phyloP scores from a whole-genome alignment of 192 early-diverging fungal species.

The Linnemannia elongata region DNA sequence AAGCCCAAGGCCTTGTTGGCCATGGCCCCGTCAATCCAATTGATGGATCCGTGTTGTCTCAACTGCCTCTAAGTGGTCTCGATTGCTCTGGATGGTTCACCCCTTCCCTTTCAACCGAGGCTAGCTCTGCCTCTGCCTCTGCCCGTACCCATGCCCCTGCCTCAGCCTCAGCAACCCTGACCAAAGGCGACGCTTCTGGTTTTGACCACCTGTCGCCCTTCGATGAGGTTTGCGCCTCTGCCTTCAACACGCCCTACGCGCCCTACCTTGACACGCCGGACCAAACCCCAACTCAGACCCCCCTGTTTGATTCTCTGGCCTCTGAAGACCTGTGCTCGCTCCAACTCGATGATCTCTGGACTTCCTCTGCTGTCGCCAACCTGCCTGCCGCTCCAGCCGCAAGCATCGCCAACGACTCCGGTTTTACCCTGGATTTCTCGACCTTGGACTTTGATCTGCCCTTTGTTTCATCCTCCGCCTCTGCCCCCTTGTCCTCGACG shows the following conservation, averaged over 20 bases:
- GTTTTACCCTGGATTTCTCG: not conserved
- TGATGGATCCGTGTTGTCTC: constrained; percentile 28
- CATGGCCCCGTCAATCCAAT: constrained; percentile 8
- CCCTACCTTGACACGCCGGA: constrained; percentile 57
- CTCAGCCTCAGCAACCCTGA: constrained; percentile 11
- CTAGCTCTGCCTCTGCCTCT: constrained; percentile 34
- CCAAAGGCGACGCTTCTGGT: constrained; percentile 39
- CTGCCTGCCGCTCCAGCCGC: not conserved
- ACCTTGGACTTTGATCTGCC: constrained; percentile 24
- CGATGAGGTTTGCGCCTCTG: constrained; percentile 53
- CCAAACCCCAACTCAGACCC: constrained; percentile 54
- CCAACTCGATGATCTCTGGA: constrained; percentile 41
- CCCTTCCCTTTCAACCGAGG: constrained; percentile 20
- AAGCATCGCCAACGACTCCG: not conserved
- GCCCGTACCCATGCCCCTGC: constrained; percentile 26
- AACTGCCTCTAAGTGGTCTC: constrained; percentile 27
- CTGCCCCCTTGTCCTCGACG: constrained; percentile 21
- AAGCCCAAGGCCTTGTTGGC: constrained; percentile 2
- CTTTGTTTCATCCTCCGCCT: not conserved
- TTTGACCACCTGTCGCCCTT: constrained; percentile 54
- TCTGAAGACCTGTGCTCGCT: constrained; percentile 45
- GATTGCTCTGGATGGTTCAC: constrained; percentile 35
- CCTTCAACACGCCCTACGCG: constrained; percentile 40
- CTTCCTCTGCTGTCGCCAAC: not conserved
- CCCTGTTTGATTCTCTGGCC: constrained; percentile 58